Base-by-base conservation (phyloP, 768 basidiomycete genomes). In the Tulasnella sp. region DNA sequence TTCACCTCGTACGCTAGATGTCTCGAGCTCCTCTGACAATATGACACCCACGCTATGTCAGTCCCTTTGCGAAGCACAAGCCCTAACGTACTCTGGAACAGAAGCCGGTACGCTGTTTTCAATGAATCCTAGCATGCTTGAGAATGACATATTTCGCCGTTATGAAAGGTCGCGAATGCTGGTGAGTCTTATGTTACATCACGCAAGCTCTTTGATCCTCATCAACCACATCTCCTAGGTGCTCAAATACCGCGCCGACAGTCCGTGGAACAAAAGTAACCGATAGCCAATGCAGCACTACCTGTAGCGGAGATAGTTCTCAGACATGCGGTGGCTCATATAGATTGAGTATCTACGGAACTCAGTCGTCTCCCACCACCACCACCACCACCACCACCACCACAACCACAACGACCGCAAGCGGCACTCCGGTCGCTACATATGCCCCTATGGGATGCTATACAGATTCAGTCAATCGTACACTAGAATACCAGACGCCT, bases 1-100 rank as follows among this genome's bases (percentile, higher is more conserved):
- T 29, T 10, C 20, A 19, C n/a, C n/a, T n/a, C 49, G 49, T 4
- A 43, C 40, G 9, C 49, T 51, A 37, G 8, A 22, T 13, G 49
- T 15, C 3, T 12, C 49, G 3, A 32, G 39, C 37, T 29, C 2
- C 40, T 20, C 25, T 3, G 15, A 41, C 24, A 31, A 10, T 3
- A 51, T 51, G 49, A 51, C 49, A 2, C 25, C 37, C 22, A 32
- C 49, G 20, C 4, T 22, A 3, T 51, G 49, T 20, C 40, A 51
- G 27, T 31, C 37, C 16, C 27, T 19, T 3, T 51, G 29, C n/a
- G 32, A 29, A 24, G 22, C 28, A 1, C 28, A 3, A 3, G 49
- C 40, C 1, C 44, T 31, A 27, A 12, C 37, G 13, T 19, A 32
- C 4, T 22, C 49, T 6, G 49, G 49, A n/a, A n/a, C n/a, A n/a